A percentile compares a stretch with the other conserved stretches of the same genome.
Evolutionary conservation across 139 green algal genomes (phyloP).

Genomic region (Chlorella sorokiniana): DNA sequence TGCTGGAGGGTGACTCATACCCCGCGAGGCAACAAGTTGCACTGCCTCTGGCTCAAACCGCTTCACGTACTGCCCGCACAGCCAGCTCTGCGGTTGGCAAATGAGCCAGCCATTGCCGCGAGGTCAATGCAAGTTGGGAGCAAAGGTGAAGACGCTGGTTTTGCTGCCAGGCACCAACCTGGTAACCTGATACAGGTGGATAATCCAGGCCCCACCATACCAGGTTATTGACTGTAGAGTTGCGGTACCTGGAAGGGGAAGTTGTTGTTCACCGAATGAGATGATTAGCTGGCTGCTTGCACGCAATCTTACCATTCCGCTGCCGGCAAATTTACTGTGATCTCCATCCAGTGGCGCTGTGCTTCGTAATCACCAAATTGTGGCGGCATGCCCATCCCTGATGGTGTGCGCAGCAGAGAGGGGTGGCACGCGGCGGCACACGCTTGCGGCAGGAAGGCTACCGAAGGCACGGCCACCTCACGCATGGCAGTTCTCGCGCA

Average conservation of each 20-base stretch:
- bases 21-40: slow-evolving; percentile 63
- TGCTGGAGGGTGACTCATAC: slow-evolving; percentile 87
- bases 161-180: slow-evolving; percentile 57
- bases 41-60: slow-evolving; percentile 77
- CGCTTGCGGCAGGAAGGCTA: neutral
- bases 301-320: slow-evolving; percentile 74
- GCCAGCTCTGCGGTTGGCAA: slow-evolving; percentile 68
- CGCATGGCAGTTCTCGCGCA: neutral
- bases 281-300: neutral
- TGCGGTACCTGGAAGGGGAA: slow-evolving; percentile 46
- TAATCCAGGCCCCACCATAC: slow-evolving; percentile 98
- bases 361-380: slow-evolving; percentile 98
- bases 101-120: neutral
- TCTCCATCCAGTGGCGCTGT: slow-evolving; percentile 99
- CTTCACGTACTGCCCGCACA: slow-evolving; percentile 75
- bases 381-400: slow-evolving; percentile 73
- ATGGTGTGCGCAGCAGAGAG: neutral
- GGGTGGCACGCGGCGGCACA: neutral
- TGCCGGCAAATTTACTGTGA: slow-evolving; percentile 80
- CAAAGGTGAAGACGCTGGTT: neutral
- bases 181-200: slow-evolving; percentile 93
- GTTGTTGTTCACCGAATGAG: too few relatives aligned
- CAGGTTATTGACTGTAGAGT: slow-evolving; percentile 64
- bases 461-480: neutral
- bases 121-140: neutral